These are phyloP conservation scores for Penicillium janthinellum DNA, from an alignment of 2,329 filamentous ascomycete genomes.

Conservation along the genomic window DNA sequence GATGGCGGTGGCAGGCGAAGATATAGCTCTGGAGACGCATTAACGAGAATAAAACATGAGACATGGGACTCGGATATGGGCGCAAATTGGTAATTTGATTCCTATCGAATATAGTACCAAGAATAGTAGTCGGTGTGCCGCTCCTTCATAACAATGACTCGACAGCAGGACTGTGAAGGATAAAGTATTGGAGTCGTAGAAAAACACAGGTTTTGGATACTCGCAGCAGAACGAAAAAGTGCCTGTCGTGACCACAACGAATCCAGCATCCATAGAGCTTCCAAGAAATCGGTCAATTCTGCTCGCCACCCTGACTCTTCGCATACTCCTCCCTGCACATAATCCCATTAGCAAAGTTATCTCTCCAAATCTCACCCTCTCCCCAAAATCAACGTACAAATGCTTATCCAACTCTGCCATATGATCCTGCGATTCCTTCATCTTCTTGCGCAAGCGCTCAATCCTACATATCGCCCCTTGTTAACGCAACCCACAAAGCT, in stretches of 20 bases:
- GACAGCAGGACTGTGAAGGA: neutral
- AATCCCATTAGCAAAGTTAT: neutral
- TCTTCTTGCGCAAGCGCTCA: slow-evolving; percentile 18
- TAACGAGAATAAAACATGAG: neutral
- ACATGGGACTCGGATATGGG: neutral
- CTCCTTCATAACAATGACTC: neutral
- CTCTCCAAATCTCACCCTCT: neutral
- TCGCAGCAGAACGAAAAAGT: neutral
- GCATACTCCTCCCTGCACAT: slow-evolving; percentile 19
- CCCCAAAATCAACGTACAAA: slow-evolving; percentile 21
- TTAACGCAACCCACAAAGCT: neutral
- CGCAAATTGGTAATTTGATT: slow-evolving; percentile 1
- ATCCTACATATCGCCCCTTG: slow-evolving; percentile 13
- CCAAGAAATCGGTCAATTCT: slow-evolving; percentile 12
- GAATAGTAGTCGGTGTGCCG: neutral
- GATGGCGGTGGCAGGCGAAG: slow-evolving; percentile 42
- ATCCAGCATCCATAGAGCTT: neutral
- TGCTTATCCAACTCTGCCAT: slow-evolving; percentile 32
- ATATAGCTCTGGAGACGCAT: slow-evolving; percentile 22
- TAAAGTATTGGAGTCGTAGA: neutral
- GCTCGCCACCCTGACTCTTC: slow-evolving; percentile 22
- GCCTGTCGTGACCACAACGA: neutral
- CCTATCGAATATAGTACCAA: neutral
- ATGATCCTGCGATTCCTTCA: slow-evolving; percentile 28
- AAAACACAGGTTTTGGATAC: neutral